These are phyloP conservation scores for Coniochaeta ligniaria DNA, from an alignment of 2,329 filamentous ascomycete species.

Conservation along the genomic window DNA sequence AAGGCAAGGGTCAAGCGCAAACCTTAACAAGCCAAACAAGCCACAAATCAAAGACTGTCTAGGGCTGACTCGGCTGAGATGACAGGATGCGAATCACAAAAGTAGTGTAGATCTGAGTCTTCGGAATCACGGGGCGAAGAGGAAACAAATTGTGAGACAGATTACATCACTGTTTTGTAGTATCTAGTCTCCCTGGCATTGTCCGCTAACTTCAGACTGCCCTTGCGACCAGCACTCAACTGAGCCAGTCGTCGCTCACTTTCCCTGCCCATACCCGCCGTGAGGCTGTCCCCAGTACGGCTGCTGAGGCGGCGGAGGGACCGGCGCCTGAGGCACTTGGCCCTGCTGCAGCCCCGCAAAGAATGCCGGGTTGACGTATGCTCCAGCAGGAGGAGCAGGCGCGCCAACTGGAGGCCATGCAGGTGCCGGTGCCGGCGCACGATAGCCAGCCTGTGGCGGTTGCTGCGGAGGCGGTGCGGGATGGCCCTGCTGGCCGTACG, in stretches of 20 bases:
- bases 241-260: background rate
- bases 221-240: background rate
- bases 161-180: background rate
- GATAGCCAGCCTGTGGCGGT: constrained; percentile 16
- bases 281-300: constrained; percentile 10
- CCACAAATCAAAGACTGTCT: background rate
- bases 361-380: constrained; percentile 52
- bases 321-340: constrained; percentile 8
- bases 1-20: constrained; percentile 6
- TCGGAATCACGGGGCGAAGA: background rate
- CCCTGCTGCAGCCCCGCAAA: constrained; percentile 38
- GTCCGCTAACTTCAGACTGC: no score
- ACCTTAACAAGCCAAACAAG: background rate
- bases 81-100: no score
- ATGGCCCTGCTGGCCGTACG: constrained; percentile 13
- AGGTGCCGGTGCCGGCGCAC: constrained; percentile 35
- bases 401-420: constrained; percentile 24
- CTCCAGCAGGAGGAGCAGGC: constrained; percentile 25
- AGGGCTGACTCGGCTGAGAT: background rate
- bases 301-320: constrained; percentile 7
- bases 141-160: background rate
- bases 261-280: constrained; percentile 8
- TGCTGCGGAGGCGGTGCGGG: constrained; percentile 14
- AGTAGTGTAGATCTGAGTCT: background rate
- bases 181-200: background rate